A percentile compares a stretch with the other conserved stretches of the same genome.
phyloP scores from a whole-genome alignment of 148 eudicot genomes.

The Oxyria digyna region DNA sequence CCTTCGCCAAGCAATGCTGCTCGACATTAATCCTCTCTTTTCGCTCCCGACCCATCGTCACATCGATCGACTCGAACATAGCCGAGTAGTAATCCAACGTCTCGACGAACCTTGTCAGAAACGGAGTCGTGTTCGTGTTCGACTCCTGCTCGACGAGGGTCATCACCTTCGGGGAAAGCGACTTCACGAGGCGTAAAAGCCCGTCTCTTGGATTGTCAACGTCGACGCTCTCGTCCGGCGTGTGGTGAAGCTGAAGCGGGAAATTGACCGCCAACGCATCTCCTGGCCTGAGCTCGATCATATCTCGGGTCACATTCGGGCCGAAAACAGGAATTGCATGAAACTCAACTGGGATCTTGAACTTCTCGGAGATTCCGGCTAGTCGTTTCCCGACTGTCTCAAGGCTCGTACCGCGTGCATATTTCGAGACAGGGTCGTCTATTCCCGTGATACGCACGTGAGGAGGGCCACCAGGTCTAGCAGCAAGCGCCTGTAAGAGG shows the following conservation, averaged over 20 bases:
- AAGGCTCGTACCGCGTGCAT: conserved; percentile 69
- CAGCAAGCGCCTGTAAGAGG: conserved; percentile 86
- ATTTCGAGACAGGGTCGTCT: conserved; percentile 59
- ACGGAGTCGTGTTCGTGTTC: conserved; percentile 80
- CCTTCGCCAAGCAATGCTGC: conserved; percentile 83
- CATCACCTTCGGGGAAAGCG: conserved; percentile 61
- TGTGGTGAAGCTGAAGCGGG: conserved; percentile 84
- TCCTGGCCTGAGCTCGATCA: conserved; percentile 62
- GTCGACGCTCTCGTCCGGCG: conserved; percentile 87
- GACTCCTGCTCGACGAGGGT: conserved; percentile 92
- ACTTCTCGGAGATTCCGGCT: conserved; percentile 44
- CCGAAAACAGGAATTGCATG: conserved; percentile 54
- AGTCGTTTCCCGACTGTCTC: conserved; percentile 45
- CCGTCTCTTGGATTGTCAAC: conserved; percentile 74
- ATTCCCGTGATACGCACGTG: conserved; percentile 77
- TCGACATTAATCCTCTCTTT: conserved; percentile 70
- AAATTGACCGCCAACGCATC: conserved; percentile 87
- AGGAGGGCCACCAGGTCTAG: conserved; percentile 70
- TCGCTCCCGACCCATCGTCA: conserved; percentile 41
- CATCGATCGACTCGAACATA: conserved; percentile 87
- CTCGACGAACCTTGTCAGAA: conserved; percentile 56
- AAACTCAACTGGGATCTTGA: conserved; percentile 59
- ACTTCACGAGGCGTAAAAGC: conserved; percentile 61
- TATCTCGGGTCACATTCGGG: conserved; percentile 43
- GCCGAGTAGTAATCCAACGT: conserved; percentile 69